A percentile compares a stretch with the other conserved stretches of the same genome.
phyloP scores from a whole-genome alignment of 768 basidiomycete species.

The Calocybe cyanea region DNA sequence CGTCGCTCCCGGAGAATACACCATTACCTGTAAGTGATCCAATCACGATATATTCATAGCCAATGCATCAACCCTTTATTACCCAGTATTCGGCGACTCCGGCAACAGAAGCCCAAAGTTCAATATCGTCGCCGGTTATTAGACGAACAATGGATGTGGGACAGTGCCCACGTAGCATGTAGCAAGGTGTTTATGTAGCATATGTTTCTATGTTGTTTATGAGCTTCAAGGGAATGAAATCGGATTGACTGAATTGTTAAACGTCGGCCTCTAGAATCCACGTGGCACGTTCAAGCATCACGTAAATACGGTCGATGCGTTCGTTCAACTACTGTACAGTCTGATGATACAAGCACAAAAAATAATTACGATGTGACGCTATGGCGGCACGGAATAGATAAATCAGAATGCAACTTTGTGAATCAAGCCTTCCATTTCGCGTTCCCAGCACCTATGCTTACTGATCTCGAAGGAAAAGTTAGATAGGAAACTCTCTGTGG shows the following conservation, averaged over 20 bases:
- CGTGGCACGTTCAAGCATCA: too few species aligned
- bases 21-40: conserved; percentile 35
- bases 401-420: conserved; percentile 43
- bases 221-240: too few species aligned
- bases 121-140: conserved; percentile 21
- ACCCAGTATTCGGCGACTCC: conserved; percentile 45
- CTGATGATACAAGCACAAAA: too few species aligned
- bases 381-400: not conserved
- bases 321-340: too few species aligned
- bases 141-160: too few species aligned
- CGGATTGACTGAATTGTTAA: too few species aligned
- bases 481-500: conserved; percentile 52
- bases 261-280: too few species aligned
- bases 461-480: conserved; percentile 63
- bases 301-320: too few species aligned
- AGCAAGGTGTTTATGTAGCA: too few species aligned
- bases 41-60: conserved; percentile 3
- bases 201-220: too few species aligned
- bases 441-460: conserved; percentile 61
- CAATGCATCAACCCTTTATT: not conserved
- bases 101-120: conserved; percentile 40
- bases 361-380: too few species aligned
- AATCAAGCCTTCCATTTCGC: conserved; percentile 57
- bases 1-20: conserved; percentile 27
- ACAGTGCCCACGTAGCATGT: too few species aligned